Conservation (phyloP, 257 asterid genomes). For the Eustoma russellianum region DNA sequence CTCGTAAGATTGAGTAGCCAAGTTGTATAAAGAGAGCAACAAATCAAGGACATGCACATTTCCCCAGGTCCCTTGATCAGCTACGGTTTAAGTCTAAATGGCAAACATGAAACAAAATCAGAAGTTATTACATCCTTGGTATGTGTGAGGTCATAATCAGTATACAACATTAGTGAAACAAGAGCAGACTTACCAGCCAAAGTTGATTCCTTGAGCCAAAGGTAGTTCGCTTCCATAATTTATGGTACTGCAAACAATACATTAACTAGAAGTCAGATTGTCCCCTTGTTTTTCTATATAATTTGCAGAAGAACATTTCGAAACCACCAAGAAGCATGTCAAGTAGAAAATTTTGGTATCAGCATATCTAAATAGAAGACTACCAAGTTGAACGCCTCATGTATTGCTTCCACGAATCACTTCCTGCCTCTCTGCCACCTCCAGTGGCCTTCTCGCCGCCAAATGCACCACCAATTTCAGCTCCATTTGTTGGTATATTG, state of each 20-base stretch:
- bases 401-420: constrained; percentile 98
- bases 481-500: constrained; percentile 94
- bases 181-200: constrained; percentile 33
- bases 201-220: constrained; percentile 83
- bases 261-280: too few species aligned
- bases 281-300: too few species aligned
- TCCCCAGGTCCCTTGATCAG: too few species aligned
- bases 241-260: constrained; percentile 44
- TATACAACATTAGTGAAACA: neutral
- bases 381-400: constrained; percentile 99
- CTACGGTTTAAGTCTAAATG: neutral
- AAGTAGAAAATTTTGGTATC: too few species aligned
- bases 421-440: constrained; percentile 99
- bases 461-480: constrained; percentile 99
- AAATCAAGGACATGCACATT: too few species aligned
- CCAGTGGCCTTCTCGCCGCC: constrained; percentile 99
- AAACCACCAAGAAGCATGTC: too few species aligned
- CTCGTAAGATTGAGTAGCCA: too few species aligned
- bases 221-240: constrained; percentile 73
- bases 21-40: too few species aligned
- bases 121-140: too few species aligned
- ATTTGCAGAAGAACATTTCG: too few species aligned
- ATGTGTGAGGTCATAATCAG: too few species aligned
- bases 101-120: too few species aligned
- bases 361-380: neutral